Evolutionary conservation across 768 basidiomycete genomes (phyloP), one percentile per base, ranked within the genome.

Genomic region (Cystofilobasidium bisporidii): DNA sequence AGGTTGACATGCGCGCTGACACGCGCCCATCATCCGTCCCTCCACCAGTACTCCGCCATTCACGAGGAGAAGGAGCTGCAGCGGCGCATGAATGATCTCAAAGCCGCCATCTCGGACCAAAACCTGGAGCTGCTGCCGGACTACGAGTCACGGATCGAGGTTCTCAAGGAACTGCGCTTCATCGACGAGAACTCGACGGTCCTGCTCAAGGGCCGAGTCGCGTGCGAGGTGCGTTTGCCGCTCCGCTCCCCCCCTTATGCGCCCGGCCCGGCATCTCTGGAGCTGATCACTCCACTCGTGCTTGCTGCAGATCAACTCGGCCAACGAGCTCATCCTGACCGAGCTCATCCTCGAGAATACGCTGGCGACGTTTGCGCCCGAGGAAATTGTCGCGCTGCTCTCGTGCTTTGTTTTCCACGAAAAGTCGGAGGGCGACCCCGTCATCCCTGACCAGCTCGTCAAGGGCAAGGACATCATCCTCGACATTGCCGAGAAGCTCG

Each of bases 351-450:
- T 98, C 61, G 96, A 99, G 74, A 99, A 99, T 74, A 88, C 89
- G 0, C 80, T 98, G 33, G 90, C 91, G 9, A 80, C 80, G 18
- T 98, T 89, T 75, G 91, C 91, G 56, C 90, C 96, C 0, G 91
- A 91, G 76, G 96, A 98, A 78, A 91, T 94, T 61, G 96, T 94
- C 47, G 93, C 96, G 2, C 82, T 99, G 32, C 82, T 99, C 8
- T 97, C 94, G 4, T 89, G 89, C 74, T 98, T 99, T 75, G 87
- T 99, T 48, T 99, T 99, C 77, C 96, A 98, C 76, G 96, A 99
- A 76, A 98, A 96, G 79, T 91, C 92, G 18, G 91, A 96, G 11
- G 81, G 85, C 11, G 90, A 93, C 72, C 93, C 96, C 26, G 76
- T 82, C 3, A 81, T 99, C 61, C 86, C 91, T 15, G 82, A 85